Evolutionary conservation across 106 monocot species (phyloP), one percentile per base, ranked within the genome.

Genomic region (Apostasia shenzhenica): DNA sequence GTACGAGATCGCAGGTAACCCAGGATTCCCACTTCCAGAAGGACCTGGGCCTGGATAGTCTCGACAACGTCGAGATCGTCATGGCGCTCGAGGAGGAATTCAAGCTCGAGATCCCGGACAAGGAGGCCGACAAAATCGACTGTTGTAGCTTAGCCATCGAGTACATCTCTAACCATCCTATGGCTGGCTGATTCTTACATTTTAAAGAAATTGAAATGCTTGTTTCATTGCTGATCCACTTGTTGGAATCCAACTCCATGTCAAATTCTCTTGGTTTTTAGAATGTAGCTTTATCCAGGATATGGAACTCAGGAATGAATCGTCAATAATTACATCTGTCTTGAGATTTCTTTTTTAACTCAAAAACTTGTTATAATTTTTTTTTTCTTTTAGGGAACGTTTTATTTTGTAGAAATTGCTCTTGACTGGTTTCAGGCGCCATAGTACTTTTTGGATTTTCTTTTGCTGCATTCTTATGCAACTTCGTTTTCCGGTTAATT

Each of bases 51-150:
- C 71, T 94, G 61, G 93, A 94, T 52, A 94, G 93, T 76, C 52
- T 94, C 55, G 89, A 94, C 61, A 76, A 42, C 41, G 89, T 94
- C 41, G 93, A 94, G 86, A 80, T 90, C 13, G 93, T 93, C 70
- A 75, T 93, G 75, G 93, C 93, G 10, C 62, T 93, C 63, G 93
- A 93, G 71, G 93, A 93, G 75, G 93, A 93, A 78, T 93, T 93
- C 72, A 93, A 93, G 80, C 89, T 93, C n/a, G 93, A 89, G 82
- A 89, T 93, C 55, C 93, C 93, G 1, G 93, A 93, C 73, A 77
- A 77, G 63, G 89, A 93, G 82, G 93, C 93, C 6, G 89, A 89
- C 53, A 84, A 86, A 84, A 93, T 93, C 54, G 89, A 89, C 67
- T 93, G 89, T 41, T 82, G 79, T 45, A 49, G 59, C 10, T 75